A percentile compares a stretch with the other conserved stretches of the same genome.
Evolutionary conservation across 139 green algal genomes (phyloP).

Genomic region (Closterium sp.): DNA sequence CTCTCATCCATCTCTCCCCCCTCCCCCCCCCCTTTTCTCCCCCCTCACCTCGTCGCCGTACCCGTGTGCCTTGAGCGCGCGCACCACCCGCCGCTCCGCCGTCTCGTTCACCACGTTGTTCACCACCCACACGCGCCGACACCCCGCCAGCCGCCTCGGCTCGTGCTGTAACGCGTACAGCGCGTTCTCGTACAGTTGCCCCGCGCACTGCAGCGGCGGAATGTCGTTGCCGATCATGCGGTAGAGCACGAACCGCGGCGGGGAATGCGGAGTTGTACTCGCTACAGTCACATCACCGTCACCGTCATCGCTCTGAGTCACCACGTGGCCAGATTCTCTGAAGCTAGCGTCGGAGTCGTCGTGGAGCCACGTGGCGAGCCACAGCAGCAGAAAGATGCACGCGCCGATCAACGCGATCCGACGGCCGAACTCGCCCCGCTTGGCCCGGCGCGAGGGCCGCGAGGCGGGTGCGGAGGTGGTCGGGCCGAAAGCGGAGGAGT

Average conservation of each 20-base stretch:
- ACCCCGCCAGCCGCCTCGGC: background rate
- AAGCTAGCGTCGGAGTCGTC: background rate
- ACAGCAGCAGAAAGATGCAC: background rate
- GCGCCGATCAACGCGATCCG: background rate
- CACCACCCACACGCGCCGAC: conserved; percentile 19
- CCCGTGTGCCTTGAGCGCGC: background rate
- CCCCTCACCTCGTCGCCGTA: conserved; percentile 5
- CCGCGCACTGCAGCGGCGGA: conserved; percentile 16
- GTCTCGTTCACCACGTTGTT: conserved; percentile 36
- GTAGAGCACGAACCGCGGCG: conserved; percentile 15
- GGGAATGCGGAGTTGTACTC: background rate
- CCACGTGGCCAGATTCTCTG: background rate
- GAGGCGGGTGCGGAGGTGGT: background rate
- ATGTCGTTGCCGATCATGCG: conserved; percentile 37
- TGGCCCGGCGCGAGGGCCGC: background rate
- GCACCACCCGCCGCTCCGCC: background rate
- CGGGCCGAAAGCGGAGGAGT: background rate
- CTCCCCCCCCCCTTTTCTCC: too few relatives aligned
- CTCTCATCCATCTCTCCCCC: background rate
- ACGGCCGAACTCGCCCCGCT: background rate
- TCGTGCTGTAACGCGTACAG: conserved; percentile 26
- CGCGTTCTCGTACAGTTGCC: conserved; percentile 31
- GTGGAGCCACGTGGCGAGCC: background rate
- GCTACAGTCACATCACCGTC: background rate
- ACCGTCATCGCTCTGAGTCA: background rate